Evolutionary conservation across 495 filamentous ascomycete genomes (phyloP), one percentile per base, ranked within the genome.

Genomic region (Aspergillus kassunensis): DNA sequence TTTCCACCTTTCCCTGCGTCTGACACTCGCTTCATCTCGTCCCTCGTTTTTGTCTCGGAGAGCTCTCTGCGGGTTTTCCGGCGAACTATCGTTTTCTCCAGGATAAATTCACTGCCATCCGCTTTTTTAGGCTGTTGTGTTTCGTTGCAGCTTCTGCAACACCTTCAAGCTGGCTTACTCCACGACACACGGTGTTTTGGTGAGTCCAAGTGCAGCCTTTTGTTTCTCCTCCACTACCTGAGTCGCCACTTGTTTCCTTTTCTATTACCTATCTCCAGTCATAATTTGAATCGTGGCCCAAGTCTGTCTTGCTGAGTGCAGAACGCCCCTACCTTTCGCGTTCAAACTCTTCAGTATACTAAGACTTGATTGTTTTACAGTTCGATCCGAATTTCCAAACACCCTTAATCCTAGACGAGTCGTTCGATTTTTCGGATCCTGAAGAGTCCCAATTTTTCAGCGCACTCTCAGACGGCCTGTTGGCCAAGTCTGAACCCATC

Each of bases 141-240:
- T 67, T 67, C 56, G 71, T 75, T 74, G 72, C 72, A 75, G 59
- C 60, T 57, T 58, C 65, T 72, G 71, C 73, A 77, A 75, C 70
- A 74, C 64, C 62, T 69, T 76, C 74, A 77, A 76, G 61, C 74
- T 77, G 74, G 74, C 74, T 73, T 75, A 74, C 63, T 76, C 72
- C 66, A 75, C 69, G 66, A 65, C 66, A 48, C 69, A 76, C 69
- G 66, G 71, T 66, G 65, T 74, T 73, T 67, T 75, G 65, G 74
- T 77, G 76, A 74, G 82, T 72, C 35, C 27, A 49, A 39, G 42
- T 50, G 35, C 27, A 13, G 29, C 23, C 21, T 55, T 44, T 27
- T 45, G 40, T 57, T 54, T 62, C 54, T 55, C 44, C 55, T 44
- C 47, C 43, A 51, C 53, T 51, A 34, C 58, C 55, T 55, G 46